Evolutionary conservation across 208 protist species (phyloP).

Genomic region (Wallacemonas sp.): DNA sequence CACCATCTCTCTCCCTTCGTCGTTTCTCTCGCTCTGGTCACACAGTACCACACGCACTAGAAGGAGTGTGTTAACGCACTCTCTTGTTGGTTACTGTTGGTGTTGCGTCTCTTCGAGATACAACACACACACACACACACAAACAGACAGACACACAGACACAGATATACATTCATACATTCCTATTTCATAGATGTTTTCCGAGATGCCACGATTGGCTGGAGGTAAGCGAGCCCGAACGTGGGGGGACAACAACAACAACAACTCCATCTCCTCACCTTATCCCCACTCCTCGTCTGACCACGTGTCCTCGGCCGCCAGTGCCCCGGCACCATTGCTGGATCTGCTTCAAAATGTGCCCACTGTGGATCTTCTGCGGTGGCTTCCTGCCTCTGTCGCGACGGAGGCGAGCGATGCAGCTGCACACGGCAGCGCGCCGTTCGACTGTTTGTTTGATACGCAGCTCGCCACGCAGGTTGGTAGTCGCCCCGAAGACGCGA

Average conservation of each 20-base stretch:
- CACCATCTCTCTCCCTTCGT: neutral
- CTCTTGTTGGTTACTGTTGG: no score
- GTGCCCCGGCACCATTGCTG: neutral
- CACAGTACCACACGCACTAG: neutral
- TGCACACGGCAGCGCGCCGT: no score
- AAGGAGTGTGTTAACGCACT: no score
- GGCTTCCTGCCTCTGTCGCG: slow-evolving; percentile 1
- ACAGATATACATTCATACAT: slow-evolving; percentile 1
- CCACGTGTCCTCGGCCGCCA: neutral
- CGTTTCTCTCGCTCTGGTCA: neutral
- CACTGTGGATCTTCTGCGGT: neutral
- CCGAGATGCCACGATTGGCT: neutral
- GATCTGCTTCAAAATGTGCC: neutral
- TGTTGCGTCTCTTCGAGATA: neutral
- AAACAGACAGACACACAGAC: no score
- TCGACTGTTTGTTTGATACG: neutral
- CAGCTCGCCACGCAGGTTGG: neutral
- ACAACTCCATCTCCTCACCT: neutral
- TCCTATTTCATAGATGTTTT: slow-evolving; percentile 1
- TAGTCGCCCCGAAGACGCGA: neutral
- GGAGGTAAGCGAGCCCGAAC: neutral
- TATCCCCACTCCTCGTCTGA: neutral
- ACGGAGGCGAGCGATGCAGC: no score
- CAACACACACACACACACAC: neutral
- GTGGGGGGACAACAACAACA: no score